Percentiles rank a stretch among this genome's conserved stretches.
Evolutionary conservation across 768 basidiomycete species (phyloP).

Genomic region (Mycena epipterygia): DNA sequence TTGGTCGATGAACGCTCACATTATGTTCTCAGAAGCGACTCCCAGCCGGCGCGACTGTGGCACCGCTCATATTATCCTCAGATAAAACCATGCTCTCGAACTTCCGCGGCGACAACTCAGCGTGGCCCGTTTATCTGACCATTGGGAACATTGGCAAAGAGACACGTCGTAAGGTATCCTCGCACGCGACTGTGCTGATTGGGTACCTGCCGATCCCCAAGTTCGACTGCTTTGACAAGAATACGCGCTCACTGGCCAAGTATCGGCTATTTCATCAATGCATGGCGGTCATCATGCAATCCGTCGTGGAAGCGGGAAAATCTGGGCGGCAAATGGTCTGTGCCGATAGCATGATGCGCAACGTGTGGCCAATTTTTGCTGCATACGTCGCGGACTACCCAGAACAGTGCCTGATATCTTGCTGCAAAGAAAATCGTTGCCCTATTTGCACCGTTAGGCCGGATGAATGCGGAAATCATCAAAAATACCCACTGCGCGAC

Average conservation of each 20-base stretch:
- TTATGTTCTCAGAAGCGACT: constrained; percentile 10
- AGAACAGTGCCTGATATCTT: background rate
- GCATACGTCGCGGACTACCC: background rate
- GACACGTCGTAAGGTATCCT: constrained; percentile 39
- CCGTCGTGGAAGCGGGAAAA: constrained; percentile 32
- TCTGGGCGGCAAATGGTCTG: constrained; percentile 29
- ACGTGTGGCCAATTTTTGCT: constrained; percentile 13
- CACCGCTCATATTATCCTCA: constrained; percentile 48
- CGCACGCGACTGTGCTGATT: constrained; percentile 45
- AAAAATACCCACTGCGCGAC: background rate
- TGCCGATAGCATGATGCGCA: constrained; percentile 11
- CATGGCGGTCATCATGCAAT: constrained; percentile 41
- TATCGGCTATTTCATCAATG: constrained; percentile 52
- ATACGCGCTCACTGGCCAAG: background rate
- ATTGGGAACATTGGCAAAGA: constrained; percentile 48
- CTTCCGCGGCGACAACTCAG: constrained; percentile 47
- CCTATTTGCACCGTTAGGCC: background rate
- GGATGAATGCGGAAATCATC: constrained; percentile 36
- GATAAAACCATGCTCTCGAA: constrained; percentile 50
- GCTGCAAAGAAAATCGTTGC: constrained; percentile 33
- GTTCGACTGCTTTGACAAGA: constrained; percentile 40
- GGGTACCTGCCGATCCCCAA: constrained; percentile 52
- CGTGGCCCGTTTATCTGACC: constrained; percentile 52
- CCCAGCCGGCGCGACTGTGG: constrained; percentile 35
- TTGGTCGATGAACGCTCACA: background rate